Percentiles rank a stretch among this genome's conserved stretches.
phyloP scores from a whole-genome alignment of 768 basidiomycete species.

The Auriculariales sp. region DNA sequence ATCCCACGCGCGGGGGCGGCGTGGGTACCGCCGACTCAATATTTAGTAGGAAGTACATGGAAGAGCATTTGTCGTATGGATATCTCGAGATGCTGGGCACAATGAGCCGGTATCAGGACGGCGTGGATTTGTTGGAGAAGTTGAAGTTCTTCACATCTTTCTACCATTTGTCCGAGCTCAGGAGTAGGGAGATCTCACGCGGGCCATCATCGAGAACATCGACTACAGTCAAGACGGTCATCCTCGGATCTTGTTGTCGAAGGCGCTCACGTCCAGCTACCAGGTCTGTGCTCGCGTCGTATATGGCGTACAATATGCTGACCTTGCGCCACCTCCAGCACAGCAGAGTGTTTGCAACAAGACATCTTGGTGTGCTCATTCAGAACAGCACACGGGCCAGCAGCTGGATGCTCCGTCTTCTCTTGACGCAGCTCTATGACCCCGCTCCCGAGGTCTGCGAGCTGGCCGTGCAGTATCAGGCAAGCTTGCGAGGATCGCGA shows the following conservation, averaged over 20 bases:
- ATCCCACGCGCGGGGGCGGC: conserved; percentile 32
- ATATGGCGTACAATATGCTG: not conserved
- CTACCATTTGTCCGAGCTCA: conserved; percentile 85
- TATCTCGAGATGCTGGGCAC: conserved; percentile 94
- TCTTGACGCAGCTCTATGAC: conserved; percentile 93
- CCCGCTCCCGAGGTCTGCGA: conserved; percentile 81
- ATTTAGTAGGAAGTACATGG: conserved; percentile 71
- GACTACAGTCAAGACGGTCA: conserved; percentile 86
- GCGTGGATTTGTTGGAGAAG: conserved; percentile 84
- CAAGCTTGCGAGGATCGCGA: conserved; percentile 79
- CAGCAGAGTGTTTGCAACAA: conserved; percentile 77
- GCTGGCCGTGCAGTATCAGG: conserved; percentile 75
- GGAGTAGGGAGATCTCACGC: conserved; percentile 81
- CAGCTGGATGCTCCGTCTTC: conserved; percentile 79
- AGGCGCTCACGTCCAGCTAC: conserved; percentile 87
- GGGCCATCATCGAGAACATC: conserved; percentile 77
- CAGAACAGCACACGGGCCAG: conserved; percentile 45
- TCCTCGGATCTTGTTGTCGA: conserved; percentile 81
- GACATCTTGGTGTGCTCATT: conserved; percentile 71
- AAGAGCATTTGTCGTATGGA: conserved; percentile 73
- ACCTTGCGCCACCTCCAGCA: conserved; percentile 32
- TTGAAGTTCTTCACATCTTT: conserved; percentile 90
- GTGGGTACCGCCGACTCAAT: conserved; percentile 10
- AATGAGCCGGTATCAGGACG: conserved; percentile 77
- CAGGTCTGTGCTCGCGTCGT: conserved; percentile 32